phyloP scores from a whole-genome alignment of 1,139 yeast genomes.

The Geotrichum histeridarum region DNA sequence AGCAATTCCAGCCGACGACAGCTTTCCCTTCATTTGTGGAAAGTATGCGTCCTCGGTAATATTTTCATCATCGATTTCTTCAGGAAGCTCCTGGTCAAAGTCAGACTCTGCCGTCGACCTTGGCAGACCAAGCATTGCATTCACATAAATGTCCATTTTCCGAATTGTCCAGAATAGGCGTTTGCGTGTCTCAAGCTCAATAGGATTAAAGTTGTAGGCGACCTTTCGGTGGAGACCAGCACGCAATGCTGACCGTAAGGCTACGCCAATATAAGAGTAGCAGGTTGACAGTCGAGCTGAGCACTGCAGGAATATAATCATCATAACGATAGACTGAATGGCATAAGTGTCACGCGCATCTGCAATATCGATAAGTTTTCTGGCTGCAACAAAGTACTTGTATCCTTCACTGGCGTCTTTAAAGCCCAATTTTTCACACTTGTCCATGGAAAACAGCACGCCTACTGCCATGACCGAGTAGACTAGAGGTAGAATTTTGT shows the following conservation, averaged over 20 bases:
- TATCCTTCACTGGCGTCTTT: conserved; percentile 63
- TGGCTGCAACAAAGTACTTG: conserved; percentile 74
- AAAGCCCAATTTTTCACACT: conserved; percentile 36
- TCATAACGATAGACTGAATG: conserved; percentile 64
- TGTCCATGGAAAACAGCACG: conserved; percentile 52
- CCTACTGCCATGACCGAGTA: conserved; percentile 72
- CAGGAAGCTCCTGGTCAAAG: conserved; percentile 82
- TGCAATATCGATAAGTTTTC: conserved; percentile 66
- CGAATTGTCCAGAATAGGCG: conserved; percentile 83
- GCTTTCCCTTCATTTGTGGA: conserved; percentile 38
- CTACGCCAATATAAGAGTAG: conserved; percentile 89
- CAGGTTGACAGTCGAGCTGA: conserved; percentile 87
- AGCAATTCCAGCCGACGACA: conserved; percentile 77
- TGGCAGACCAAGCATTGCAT: conserved; percentile 85
- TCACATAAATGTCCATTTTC: conserved; percentile 86
- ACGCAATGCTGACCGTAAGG: conserved; percentile 75
- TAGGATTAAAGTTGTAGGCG: conserved; percentile 64
- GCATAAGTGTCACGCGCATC: conserved; percentile 59
- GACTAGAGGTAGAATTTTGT: conserved; percentile 69
- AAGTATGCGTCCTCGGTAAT: conserved; percentile 58
- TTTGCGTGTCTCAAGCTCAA: conserved; percentile 80
- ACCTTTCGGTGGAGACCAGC: conserved; percentile 84
- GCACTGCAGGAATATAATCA: conserved; percentile 75
- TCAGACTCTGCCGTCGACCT: conserved; percentile 63
- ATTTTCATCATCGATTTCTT: conserved; percentile 81